Conservation (phyloP, 164 flowering plant species). For the Sextonia rubra region DNA sequence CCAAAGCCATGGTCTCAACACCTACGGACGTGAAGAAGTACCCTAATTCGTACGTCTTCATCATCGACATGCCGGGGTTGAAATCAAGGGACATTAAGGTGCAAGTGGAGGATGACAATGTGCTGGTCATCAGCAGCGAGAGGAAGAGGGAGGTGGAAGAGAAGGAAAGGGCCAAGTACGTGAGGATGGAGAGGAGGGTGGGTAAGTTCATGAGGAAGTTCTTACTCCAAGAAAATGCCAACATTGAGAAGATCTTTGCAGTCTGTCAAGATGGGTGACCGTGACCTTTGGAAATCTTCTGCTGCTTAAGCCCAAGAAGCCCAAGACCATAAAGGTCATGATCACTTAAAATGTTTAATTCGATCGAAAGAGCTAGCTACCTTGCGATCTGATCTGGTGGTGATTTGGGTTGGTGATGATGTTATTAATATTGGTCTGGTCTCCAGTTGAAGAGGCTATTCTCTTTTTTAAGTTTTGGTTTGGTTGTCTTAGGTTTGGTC, state of each 20-base stretch:
- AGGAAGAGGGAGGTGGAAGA: slow-evolving; percentile 38
- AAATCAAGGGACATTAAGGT: slow-evolving; percentile 44
- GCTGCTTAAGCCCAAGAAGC: slow-evolving; percentile 68
- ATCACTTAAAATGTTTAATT: slow-evolving; percentile 19
- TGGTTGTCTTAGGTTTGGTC: too few relatives aligned
- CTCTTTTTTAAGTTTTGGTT: too few relatives aligned
- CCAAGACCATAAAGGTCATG: slow-evolving; percentile 53
- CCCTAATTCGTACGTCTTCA: slow-evolving; percentile 38
- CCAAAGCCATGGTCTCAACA: slow-evolving; percentile 59
- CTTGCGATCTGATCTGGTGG: too few relatives aligned
- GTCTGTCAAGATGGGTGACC: slow-evolving; percentile 51
- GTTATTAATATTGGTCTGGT: too few relatives aligned
- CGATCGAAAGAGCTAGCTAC: too few relatives aligned
- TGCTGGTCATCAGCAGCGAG: slow-evolving; percentile 40
- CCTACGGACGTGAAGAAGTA: slow-evolving; percentile 52
- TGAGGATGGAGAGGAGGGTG: slow-evolving; percentile 56
- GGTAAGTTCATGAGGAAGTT: slow-evolving; percentile 69
- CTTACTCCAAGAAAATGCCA: slow-evolving; percentile 50
- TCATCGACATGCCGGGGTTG: slow-evolving; percentile 61
- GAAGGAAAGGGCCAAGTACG: slow-evolving; percentile 43
- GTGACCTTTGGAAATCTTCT: slow-evolving; percentile 57
- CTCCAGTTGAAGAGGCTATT: too few relatives aligned
- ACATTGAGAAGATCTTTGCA: slow-evolving; percentile 41
- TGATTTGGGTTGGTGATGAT: too few relatives aligned
- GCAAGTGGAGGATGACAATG: slow-evolving; percentile 48